These are phyloP conservation scores for Tilletia caries DNA, from an alignment of 1,284 basidiomycete species.

Conservation along the genomic window DNA sequence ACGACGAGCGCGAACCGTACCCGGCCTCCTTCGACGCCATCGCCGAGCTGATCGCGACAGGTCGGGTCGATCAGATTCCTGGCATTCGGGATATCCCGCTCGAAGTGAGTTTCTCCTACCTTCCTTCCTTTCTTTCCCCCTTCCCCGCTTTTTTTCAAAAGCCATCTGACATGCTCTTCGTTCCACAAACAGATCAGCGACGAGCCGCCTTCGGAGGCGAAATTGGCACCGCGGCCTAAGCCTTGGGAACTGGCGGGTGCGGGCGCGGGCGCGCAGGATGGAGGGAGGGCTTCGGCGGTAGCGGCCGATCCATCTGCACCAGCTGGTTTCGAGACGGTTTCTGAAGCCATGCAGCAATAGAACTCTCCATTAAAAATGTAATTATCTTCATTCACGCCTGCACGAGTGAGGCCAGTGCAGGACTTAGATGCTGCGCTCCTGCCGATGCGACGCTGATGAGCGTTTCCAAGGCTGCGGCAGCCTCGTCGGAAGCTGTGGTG, in stretches of 20 bases:
- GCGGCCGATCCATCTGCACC: background rate
- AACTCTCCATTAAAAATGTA: no score
- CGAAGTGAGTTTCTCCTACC: constrained; percentile 20
- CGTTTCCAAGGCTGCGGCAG: no score
- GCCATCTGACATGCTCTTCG: background rate
- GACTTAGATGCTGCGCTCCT: background rate
- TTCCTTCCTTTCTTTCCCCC: background rate
- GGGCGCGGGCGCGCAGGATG: background rate
- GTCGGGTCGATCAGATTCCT: constrained; percentile 47
- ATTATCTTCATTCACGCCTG: no score
- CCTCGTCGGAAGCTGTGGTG: no score
- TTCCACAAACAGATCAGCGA: constrained; percentile 2
- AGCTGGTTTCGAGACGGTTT: constrained; percentile 2
- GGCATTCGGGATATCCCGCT: constrained; percentile 49
- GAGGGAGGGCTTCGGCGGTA: background rate
- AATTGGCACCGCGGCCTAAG: constrained; percentile 5
- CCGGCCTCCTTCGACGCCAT: constrained; percentile 48
- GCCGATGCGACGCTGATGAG: constrained; percentile 7
- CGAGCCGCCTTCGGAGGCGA: background rate
- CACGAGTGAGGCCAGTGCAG: background rate
- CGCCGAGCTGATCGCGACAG: constrained; percentile 50
- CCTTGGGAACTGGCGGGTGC: background rate
- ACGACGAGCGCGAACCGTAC: constrained; percentile 29
- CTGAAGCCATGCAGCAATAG: background rate
- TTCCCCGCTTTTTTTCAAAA: background rate